Conservation (phyloP, 768 basidiomycete species). For the Suillus tomentosus region DNA sequence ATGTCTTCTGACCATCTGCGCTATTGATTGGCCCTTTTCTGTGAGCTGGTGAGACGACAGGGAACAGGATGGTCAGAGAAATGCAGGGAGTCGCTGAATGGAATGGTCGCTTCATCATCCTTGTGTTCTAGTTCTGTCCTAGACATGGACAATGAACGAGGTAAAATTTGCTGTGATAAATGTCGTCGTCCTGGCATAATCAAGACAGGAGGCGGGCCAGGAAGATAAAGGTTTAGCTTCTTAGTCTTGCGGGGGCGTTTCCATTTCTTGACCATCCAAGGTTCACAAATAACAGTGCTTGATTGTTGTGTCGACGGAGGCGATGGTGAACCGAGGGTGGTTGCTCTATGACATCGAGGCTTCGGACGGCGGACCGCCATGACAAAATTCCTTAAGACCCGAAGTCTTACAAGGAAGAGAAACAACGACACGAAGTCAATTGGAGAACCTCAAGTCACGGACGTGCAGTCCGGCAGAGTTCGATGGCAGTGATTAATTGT, state of each 20-base stretch:
- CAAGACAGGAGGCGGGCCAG: slow-evolving; percentile 1
- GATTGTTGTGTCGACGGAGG: neutral
- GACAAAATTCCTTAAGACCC: neutral
- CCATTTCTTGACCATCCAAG: neutral
- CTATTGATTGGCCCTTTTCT: slow-evolving; percentile 11
- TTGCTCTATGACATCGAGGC: neutral
- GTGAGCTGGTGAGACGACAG: neutral
- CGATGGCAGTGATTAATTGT: neutral
- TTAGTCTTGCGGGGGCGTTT: neutral
- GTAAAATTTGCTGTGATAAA: slow-evolving; percentile 5
- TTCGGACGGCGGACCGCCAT: neutral
- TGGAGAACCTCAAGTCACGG: neutral
- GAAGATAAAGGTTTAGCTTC: slow-evolving; percentile 4
- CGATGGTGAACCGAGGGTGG: neutral
- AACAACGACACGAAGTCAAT: neutral
- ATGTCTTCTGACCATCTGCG: neutral
- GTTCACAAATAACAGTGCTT: neutral
- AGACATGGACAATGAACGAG: neutral
- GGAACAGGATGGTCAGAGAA: neutral
- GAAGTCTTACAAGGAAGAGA: neutral
- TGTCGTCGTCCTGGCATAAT: slow-evolving; percentile 5
- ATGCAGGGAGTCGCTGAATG: neutral
- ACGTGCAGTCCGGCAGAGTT: neutral
- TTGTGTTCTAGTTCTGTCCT: neutral
- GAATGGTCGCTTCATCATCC: neutral